A percentile compares a stretch with the other conserved stretches of the same genome.
Evolutionary conservation across 2,329 filamentous ascomycete genomes (phyloP).

Genomic region (Hirsutella rhossiliensis): DNA sequence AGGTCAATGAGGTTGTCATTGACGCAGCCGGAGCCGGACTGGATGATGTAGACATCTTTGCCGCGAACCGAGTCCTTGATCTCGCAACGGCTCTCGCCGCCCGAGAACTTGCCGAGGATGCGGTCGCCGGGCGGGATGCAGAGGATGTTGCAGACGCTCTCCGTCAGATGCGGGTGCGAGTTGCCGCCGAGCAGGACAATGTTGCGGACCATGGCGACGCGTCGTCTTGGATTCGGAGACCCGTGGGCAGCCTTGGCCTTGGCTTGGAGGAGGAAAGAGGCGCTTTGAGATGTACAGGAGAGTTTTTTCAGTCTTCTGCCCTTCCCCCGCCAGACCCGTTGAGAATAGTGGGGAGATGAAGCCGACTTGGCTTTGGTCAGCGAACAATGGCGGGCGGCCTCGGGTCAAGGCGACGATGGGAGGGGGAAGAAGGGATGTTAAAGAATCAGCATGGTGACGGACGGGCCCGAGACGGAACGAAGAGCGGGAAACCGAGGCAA

Average conservation of each 20-base stretch:
- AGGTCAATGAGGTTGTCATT: slow-evolving; percentile 98
- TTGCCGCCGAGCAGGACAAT: slow-evolving; percentile 89
- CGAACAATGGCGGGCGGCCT: too few relatives aligned
- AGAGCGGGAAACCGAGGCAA: too few relatives aligned
- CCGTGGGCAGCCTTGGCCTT: neutral
- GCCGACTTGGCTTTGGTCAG: neutral
- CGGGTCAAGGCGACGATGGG: too few relatives aligned
- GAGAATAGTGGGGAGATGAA: slow-evolving; percentile 2
- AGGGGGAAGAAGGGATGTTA: too few relatives aligned
- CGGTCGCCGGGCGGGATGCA: slow-evolving; percentile 78
- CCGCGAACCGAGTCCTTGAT: slow-evolving; percentile 93
- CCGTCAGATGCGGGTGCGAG: slow-evolving; percentile 79
- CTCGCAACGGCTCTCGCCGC: slow-evolving; percentile 89
- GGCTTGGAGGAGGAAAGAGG: neutral
- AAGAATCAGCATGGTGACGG: too few relatives aligned
- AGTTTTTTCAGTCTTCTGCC: slow-evolving; percentile 8
- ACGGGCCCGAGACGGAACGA: too few relatives aligned
- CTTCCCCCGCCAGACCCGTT: slow-evolving; percentile 3
- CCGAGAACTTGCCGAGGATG: slow-evolving; percentile 82
- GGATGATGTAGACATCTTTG: slow-evolving; percentile 96
- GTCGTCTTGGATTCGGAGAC: neutral
- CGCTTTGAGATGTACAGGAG: neutral
- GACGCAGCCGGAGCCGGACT: slow-evolving; percentile 89
- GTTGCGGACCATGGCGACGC: slow-evolving; percentile 69
- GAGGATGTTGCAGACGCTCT: slow-evolving; percentile 78